Conservation (phyloP, 345 rosid species). For the Cochlearia excelsa region DNA sequence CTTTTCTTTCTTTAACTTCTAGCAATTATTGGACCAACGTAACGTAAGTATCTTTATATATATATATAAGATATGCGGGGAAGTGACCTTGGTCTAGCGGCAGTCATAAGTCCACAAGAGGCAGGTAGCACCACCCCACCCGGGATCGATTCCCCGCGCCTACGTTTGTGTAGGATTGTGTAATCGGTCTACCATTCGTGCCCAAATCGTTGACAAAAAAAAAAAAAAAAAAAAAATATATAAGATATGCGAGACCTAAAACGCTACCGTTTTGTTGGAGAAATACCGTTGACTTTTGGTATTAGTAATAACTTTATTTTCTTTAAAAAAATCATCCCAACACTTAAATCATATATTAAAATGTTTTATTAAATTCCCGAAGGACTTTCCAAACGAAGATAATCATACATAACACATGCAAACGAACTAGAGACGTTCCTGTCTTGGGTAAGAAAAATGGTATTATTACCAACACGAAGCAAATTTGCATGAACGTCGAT, state of each 20-base stretch:
- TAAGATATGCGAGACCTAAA: not conserved
- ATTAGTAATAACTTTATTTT: too few species aligned
- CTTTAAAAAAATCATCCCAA: not conserved
- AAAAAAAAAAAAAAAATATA: too few species aligned
- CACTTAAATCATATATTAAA: not conserved
- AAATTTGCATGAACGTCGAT: constrained; percentile 36
- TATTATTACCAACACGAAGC: constrained; percentile 46
- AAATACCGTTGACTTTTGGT: constrained; percentile 5
- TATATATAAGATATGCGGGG: too few species aligned
- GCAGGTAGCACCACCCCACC: too few species aligned
- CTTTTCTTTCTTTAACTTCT: constrained; percentile 6
- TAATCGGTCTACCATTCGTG: too few species aligned
- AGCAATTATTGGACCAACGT: constrained; percentile 3
- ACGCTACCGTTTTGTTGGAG: constrained; percentile 23
- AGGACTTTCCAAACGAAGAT: constrained; percentile 77
- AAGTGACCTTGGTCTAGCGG: too few species aligned
- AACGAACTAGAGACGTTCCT: constrained; percentile 28
- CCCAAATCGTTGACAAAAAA: too few species aligned
- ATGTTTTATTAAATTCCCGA: not conserved
- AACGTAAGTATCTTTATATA: constrained; percentile 1
- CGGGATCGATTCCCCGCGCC: too few species aligned
- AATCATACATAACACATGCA: constrained; percentile 74
- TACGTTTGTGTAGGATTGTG: too few species aligned
- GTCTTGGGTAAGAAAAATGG: constrained; percentile 62
- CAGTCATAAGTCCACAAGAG: too few species aligned